Conservation (phyloP, 805 yeast genomes). For the Zygoascus ofunaensis region DNA sequence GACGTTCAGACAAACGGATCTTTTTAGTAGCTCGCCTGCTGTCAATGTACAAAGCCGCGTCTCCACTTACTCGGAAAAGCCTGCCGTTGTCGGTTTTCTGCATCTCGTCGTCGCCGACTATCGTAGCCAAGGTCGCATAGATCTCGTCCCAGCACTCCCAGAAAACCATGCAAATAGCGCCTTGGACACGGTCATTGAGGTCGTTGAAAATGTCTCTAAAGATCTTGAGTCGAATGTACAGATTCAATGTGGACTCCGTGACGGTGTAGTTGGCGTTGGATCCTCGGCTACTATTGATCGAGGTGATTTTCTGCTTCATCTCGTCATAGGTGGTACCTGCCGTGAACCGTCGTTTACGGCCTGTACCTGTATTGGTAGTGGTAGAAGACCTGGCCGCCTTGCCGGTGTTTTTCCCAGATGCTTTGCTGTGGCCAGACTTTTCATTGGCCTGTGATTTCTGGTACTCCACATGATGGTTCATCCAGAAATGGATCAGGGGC, state of each 20-base stretch:
- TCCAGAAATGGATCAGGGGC: slow-evolving; percentile 18
- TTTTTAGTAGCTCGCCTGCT: slow-evolving; percentile 17
- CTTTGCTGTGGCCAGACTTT: background rate
- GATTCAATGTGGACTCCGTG: slow-evolving; percentile 5
- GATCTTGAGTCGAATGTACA: slow-evolving; percentile 17
- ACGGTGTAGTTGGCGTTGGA: background rate
- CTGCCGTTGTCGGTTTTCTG: slow-evolving; percentile 23
- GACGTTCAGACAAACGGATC: slow-evolving; percentile 14
- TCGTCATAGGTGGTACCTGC: background rate
- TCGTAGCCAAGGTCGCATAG: slow-evolving; percentile 22
- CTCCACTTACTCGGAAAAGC: slow-evolving; percentile 26
- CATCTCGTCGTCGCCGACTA: slow-evolving; percentile 21
- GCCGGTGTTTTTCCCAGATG: background rate
- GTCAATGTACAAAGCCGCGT: slow-evolving; percentile 25
- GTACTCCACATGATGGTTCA: slow-evolving; percentile 17
- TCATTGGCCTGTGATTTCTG: slow-evolving; percentile 7
- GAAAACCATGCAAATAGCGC: slow-evolving; percentile 25
- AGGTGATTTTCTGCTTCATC: background rate
- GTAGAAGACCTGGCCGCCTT: too few relatives aligned
- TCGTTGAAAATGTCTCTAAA: slow-evolving; percentile 21
- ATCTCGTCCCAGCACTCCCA: slow-evolving; percentile 30
- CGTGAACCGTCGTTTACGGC: background rate
- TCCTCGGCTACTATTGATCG: background rate
- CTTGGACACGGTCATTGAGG: slow-evolving; percentile 23
- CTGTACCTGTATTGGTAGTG: too few relatives aligned